phyloP scores from a whole-genome alignment of 2,329 filamentous ascomycete genomes.

The Tolypocladium sp. region DNA sequence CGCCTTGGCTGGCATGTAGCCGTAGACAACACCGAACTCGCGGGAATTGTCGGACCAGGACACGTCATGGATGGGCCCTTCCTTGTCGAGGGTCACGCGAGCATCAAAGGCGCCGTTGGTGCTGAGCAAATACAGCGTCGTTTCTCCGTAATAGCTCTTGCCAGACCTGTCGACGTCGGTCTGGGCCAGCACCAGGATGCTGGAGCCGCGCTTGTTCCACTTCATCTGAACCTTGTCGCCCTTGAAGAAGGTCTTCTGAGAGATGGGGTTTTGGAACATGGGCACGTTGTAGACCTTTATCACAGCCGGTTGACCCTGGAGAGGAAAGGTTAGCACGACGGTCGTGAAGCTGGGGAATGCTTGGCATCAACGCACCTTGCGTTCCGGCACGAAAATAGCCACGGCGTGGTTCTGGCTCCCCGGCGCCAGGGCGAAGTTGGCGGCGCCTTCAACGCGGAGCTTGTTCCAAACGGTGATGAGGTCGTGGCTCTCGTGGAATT shows the following conservation, averaged over 20 bases:
- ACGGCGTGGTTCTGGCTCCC: constrained; percentile 78
- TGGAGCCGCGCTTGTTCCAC: constrained; percentile 91
- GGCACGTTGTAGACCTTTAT: constrained; percentile 95
- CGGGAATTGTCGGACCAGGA: constrained; percentile 97
- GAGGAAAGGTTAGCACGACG: background rate
- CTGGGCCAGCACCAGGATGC: constrained; percentile 87
- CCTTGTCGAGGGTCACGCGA: constrained; percentile 85
- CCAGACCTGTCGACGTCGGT: constrained; percentile 97
- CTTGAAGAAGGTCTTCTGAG: constrained; percentile 99
- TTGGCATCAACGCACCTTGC: constrained; percentile 56
- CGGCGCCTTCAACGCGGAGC: constrained; percentile 81
- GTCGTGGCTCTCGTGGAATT: constrained; percentile 88
- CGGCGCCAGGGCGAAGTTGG: constrained; percentile 82
- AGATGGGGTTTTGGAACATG: constrained; percentile 71
- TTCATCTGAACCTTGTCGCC: constrained; percentile 98
- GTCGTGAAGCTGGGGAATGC: constrained; percentile 6
- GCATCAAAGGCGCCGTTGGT: constrained; percentile 89
- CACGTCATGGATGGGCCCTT: constrained; percentile 95
- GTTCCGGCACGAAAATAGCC: constrained; percentile 90
- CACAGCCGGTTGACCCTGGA: constrained; percentile 78
- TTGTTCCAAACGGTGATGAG: constrained; percentile 89
- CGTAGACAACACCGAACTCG: constrained; percentile 96
- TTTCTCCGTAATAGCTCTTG: constrained; percentile 99
- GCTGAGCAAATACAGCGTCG: constrained; percentile 89
- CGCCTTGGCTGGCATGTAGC: constrained; percentile 98